A percentile compares a stretch with the other conserved stretches of the same genome.
These are phyloP conservation scores for Pontederia paniculata DNA, from an alignment of 176 grass and related monocot genomes.

Conservation along the genomic window DNA sequence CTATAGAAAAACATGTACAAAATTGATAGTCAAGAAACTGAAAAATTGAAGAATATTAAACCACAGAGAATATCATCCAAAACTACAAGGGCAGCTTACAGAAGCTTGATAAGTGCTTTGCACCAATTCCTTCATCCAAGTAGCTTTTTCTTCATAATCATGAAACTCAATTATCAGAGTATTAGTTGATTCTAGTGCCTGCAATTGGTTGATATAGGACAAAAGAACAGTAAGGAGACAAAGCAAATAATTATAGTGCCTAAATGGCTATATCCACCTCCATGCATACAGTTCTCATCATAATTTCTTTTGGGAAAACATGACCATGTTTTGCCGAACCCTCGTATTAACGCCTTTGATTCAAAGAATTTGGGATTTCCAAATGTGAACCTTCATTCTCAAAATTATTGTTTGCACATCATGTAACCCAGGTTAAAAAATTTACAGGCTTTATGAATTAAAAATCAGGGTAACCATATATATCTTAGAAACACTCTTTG, in stretches of 20 bases:
- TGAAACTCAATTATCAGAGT: conserved; percentile 69
- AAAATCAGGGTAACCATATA: too few species aligned
- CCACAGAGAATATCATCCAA: neutral
- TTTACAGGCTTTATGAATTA: too few species aligned
- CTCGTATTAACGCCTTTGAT: too few species aligned
- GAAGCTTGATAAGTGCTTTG: conserved; percentile 93
- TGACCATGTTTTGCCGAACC: too few species aligned
- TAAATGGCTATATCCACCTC: too few species aligned
- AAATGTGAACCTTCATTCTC: too few species aligned
- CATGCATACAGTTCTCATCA: too few species aligned
- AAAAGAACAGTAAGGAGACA: conserved; percentile 14
- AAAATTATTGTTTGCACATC: too few species aligned
- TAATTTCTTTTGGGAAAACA: too few species aligned
- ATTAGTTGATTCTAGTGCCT: conserved; percentile 86
- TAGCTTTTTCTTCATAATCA: conserved; percentile 60
- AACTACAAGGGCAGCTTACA: conserved; percentile 36
- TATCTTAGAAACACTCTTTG: neutral
- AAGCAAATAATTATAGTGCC: neutral
- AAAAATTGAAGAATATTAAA: conserved; percentile 11
- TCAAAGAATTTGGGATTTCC: too few species aligned
- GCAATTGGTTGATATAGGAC: conserved; percentile 13
- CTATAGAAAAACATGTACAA: conserved; percentile 24
- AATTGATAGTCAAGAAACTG: conserved; percentile 12
- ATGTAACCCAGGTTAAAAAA: too few species aligned
- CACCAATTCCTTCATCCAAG: conserved; percentile 74